Conservation (phyloP, 2,329 filamentous ascomycete genomes). For the Aureobasidium leucospermi region DNA sequence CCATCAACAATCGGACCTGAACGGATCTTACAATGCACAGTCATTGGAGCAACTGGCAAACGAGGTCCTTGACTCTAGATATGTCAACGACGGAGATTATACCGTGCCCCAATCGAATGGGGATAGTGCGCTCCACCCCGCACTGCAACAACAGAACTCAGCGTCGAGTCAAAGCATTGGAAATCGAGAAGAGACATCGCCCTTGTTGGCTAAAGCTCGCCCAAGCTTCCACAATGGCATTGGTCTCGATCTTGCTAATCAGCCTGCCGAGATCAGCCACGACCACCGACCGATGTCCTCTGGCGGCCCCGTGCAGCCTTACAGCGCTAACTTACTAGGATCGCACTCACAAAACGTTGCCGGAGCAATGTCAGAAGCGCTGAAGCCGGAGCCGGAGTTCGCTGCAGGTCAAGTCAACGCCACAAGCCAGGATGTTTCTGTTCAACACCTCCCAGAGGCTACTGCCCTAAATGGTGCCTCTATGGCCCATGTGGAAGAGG, state of each 20-base stretch:
- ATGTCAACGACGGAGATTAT: constrained; percentile 15
- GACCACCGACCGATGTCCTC: neutral
- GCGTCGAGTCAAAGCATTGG: neutral
- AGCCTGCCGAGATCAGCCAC: neutral
- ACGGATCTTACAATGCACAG: constrained; percentile 20
- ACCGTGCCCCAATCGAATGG: neutral
- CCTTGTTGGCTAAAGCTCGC: neutral
- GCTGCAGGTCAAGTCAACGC: neutral
- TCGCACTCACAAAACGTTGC: neutral
- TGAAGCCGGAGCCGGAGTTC: neutral
- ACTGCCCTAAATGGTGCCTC: neutral
- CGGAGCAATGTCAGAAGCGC: neutral
- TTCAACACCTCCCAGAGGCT: neutral
- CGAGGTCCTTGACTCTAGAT: constrained; percentile 30
- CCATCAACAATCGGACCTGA: constrained; percentile 18
- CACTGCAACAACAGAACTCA: neutral
- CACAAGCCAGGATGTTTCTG: neutral
- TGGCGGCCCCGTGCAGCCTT: constrained; percentile 2
- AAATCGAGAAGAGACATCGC: neutral
- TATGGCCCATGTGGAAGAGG: neutral
- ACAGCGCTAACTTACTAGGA: neutral
- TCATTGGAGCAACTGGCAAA: constrained; percentile 31
- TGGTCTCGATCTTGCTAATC: neutral
- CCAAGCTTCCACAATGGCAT: neutral
- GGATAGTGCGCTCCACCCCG: constrained; percentile 8